Conservation (phyloP, 192 early-diverging fungal species). For the Chytriomyces sp. region DNA sequence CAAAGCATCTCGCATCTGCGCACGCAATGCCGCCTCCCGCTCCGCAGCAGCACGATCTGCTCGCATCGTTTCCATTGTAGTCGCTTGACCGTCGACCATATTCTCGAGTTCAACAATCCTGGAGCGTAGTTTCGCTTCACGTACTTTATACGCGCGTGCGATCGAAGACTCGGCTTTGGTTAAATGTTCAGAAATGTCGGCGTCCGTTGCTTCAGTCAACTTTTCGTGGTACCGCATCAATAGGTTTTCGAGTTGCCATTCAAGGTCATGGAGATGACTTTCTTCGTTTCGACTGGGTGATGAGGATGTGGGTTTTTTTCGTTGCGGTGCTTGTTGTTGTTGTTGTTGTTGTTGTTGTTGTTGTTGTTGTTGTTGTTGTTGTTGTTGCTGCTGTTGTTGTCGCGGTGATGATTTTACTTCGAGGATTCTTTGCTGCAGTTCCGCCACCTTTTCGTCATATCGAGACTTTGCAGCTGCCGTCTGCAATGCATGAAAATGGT, state of each 20-base stretch:
- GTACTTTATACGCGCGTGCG: conserved; percentile 21
- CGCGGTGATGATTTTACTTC: conserved; percentile 12
- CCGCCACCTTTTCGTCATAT: conserved; percentile 28
- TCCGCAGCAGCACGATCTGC: conserved; percentile 32
- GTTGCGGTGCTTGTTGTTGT: not conserved
- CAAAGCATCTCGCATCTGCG: conserved; percentile 32
- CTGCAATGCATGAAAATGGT: not conserved
- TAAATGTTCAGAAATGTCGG: conserved; percentile 24
- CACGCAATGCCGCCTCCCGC: conserved; percentile 17
- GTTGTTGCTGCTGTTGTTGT: not conserved
- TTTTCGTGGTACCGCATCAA: conserved; percentile 28
- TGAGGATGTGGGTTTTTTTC: not conserved
- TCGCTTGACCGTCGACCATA: conserved; percentile 34
- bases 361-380: not conserved
- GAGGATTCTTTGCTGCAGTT: conserved; percentile 27
- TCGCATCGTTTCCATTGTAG: conserved; percentile 26
- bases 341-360: not conserved
- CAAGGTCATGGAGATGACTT: conserved; percentile 26
- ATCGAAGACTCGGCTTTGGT: conserved; percentile 24
- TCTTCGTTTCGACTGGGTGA: not conserved
- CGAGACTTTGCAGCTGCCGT: conserved; percentile 17
- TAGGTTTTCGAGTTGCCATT: conserved; percentile 37
- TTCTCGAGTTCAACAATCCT: conserved; percentile 36
- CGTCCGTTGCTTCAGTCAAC: conserved; percentile 29
- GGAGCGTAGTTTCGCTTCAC: conserved; percentile 34